Evolutionary conservation across 78 protist species (phyloP), one percentile per base, ranked within the genome.

Genomic region (Dictyostelium firmibasis): DNA sequence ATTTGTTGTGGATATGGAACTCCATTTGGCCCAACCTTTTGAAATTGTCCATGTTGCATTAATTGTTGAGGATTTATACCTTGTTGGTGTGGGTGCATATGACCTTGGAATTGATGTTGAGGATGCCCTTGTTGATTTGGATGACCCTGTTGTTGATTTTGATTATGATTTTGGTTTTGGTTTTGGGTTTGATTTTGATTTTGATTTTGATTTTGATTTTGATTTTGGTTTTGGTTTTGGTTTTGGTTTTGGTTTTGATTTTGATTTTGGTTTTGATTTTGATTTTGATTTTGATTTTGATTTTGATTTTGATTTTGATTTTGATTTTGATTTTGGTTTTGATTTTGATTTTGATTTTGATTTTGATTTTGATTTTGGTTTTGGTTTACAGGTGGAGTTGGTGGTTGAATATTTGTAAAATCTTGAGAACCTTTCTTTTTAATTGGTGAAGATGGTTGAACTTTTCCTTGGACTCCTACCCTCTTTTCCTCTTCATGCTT

Each of bases 401-500:
- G 38, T 82, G 84, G 29, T 43, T 43, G 50, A 35, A 43, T 43
- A 23, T 38, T 76, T 76, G 82, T 16, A 43, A 43, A 20, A 43
- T 60, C 70, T 60, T 60, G 70, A 8, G 57, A 33, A 29, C 70
- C 18, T 31, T 41, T 23, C 64, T 44, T 53, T 47, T 47, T 53
- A 14, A 60, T 31, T 14, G 86, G 86, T 31, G 86, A 81, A 9
- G 86, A 18, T 31, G 86, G 86, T 29, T 44, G 74, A 60, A 60
- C 70, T 5, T 23, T 60, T 23, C 70, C 27, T 14, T n/a, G n/a
- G n/a, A n/a, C n/a, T n/a, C n/a, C n/a, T n/a, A 23, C 10, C 23
- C 29, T 23, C 6, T 60, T 60, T 7, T 60, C 70, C 5, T 60
- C 70, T 60, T 60, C 70, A 23, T 18, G 70, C 23, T 60, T 60